These are phyloP conservation scores for Aechmea fasciata DNA, from an alignment of 176 grass and related monocot genomes.

Conservation along the genomic window DNA sequence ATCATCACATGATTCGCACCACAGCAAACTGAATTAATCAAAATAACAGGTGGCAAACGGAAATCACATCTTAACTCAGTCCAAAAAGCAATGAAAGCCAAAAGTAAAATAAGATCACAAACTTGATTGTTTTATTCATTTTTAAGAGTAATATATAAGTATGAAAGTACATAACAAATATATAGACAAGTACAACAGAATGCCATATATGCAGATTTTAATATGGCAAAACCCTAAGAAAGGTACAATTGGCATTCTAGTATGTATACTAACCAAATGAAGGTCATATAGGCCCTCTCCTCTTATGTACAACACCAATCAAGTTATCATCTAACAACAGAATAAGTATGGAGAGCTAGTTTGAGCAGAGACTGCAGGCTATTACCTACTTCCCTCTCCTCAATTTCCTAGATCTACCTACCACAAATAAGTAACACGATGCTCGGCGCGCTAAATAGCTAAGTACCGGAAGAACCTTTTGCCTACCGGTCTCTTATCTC, in stretches of 20 bases:
- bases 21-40: no score
- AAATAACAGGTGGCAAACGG: no score
- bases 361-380: slow-evolving; percentile 84
- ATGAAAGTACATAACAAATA: not conserved
- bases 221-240: not conserved
- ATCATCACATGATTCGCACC: no score
- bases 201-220: not conserved
- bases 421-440: slow-evolving; percentile 1
- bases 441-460: not conserved
- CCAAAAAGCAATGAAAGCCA: no score
- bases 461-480: slow-evolving; percentile 1
- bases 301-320: slow-evolving; percentile 1
- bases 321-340: not conserved
- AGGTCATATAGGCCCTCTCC: not conserved
- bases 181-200: not conserved
- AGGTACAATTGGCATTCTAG: not conserved
- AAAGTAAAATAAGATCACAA: no score
- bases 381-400: slow-evolving; percentile 87
- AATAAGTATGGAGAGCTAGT: slow-evolving; percentile 21
- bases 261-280: not conserved
- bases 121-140: no score
- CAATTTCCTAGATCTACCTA: slow-evolving; percentile 31
- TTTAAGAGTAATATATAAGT: no score
- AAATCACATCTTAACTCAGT: no score
- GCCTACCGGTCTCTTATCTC: not conserved